Evolutionary conservation across 352 stramenopile genomes (phyloP).

Genomic region (Phytopythium mirpurense): DNA sequence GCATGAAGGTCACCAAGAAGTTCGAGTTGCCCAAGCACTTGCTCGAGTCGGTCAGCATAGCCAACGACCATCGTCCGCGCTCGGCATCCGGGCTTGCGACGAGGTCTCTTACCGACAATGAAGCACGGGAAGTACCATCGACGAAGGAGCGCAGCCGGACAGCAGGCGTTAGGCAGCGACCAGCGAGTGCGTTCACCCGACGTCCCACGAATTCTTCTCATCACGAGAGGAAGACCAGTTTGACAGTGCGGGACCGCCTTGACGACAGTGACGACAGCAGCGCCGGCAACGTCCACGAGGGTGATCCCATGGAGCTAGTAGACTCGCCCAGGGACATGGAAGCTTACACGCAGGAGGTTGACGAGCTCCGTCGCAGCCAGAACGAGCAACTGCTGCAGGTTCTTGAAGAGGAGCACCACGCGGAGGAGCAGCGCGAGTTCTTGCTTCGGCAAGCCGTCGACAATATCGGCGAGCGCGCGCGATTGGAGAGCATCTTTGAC

Average conservation of each 20-base stretch:
- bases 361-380: conserved; percentile 50
- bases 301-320: conserved; percentile 4
- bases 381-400: conserved; percentile 70
- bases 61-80: conserved; percentile 17
- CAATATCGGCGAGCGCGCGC: conserved; percentile 27
- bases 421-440: conserved; percentile 75
- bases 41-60: conserved; percentile 14
- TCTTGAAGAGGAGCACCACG: conserved; percentile 74
- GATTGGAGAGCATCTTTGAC: conserved; percentile 68
- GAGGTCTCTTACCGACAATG: conserved; percentile 20
- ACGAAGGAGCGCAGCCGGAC: not conserved
- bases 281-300: conserved; percentile 10
- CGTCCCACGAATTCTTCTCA: not conserved
- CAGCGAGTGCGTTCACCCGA: conserved; percentile 12
- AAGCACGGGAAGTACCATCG: not conserved
- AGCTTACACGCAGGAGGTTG: conserved; percentile 27
- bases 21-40: conserved; percentile 57
- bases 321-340: conserved; percentile 11
- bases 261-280: not conserved
- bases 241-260: not conserved
- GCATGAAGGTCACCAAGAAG: conserved; percentile 82
- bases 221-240: not conserved
- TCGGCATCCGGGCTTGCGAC: conserved; percentile 32
- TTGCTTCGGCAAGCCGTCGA: conserved; percentile 37
- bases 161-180: conserved; percentile 17